Evolutionary conservation across 2,329 filamentous ascomycete genomes (phyloP), one percentile per base, ranked within the genome.

Genomic region (Rhinocladiella similis): DNA sequence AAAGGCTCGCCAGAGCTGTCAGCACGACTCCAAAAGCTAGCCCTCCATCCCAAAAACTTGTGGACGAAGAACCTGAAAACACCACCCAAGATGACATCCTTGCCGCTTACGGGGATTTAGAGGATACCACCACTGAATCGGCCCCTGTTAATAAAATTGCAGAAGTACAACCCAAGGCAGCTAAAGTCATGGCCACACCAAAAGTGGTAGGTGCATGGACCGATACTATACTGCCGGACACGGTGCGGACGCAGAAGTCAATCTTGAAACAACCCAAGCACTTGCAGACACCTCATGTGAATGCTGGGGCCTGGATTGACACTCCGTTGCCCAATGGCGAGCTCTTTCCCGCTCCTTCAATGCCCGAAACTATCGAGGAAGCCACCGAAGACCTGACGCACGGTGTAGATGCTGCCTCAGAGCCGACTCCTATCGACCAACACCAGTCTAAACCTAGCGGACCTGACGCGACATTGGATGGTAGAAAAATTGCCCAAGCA

Each of bases 151-250:
- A 29, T 16, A 9, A 41, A 14, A 51, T 35, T 33, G 38, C 29
- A 9, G 29, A 33, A 33, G 5, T 7, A 9, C 29, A 33, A 33
- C 10, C 29, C 29, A 33, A 33, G 3, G 29, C 29, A 9, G 20
- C 25, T n/a, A 51, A 38, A 39, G 53, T 61, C 2, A 54, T 54
- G 33, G 59, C 50, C 45, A 78, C 76, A 1, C 76, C 76, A 2
- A 68, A 72, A 36, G 74, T 77, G 9, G 72, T 71, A 16, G 76
- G 76, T 12, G 75, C 74, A 2, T 78, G 75, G 74, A 72, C 77
- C 33, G 75, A 78, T 61, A 78, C 76, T 1, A 75, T 76, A 3
- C 64, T 76, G 61, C 73, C 75, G 12, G 73, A 75, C 38, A 67
- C 65, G 1, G 47, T 64, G 36, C 66, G 63, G 50, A 60, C 63